Conservation (phyloP, 116 monocot species). For the Papilionanthe hybrid region DNA sequence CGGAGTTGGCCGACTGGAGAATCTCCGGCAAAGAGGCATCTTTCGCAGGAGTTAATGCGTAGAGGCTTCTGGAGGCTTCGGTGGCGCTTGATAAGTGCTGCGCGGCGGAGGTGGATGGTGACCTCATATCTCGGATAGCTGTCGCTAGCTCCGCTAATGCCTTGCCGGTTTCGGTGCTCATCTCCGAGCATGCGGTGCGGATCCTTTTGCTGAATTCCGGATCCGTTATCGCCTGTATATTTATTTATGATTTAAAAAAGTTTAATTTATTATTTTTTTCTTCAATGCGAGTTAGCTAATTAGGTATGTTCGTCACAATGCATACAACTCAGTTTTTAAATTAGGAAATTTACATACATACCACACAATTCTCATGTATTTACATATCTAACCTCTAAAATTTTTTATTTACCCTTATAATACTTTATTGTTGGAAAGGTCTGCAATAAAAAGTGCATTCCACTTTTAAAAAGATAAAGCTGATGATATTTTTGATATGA, state of each 20-base stretch:
- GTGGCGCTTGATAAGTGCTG: conserved; percentile 9
- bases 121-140: conserved; percentile 11
- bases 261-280: not conserved
- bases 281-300: not conserved
- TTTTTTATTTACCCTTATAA: no score
- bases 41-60: not conserved
- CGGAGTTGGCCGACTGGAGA: conserved; percentile 2
- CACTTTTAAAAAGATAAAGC: no score
- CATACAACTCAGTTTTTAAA: no score
- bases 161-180: conserved; percentile 15
- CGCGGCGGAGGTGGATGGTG: conserved; percentile 1
- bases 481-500: no score
- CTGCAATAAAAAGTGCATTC: no score
- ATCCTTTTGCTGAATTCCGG: conserved; percentile 7
- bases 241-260: no score
- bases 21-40: not conserved
- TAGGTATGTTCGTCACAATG: no score
- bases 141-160: conserved; percentile 14
- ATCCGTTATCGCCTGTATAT: not conserved
- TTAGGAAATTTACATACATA: no score
- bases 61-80: not conserved
- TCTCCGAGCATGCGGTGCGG: conserved; percentile 8
- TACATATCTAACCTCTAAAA: no score
- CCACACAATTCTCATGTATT: no score
- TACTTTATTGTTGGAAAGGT: no score